Base-by-base conservation (phyloP, 257 asterid genomes). In the Henckelia pumila region DNA sequence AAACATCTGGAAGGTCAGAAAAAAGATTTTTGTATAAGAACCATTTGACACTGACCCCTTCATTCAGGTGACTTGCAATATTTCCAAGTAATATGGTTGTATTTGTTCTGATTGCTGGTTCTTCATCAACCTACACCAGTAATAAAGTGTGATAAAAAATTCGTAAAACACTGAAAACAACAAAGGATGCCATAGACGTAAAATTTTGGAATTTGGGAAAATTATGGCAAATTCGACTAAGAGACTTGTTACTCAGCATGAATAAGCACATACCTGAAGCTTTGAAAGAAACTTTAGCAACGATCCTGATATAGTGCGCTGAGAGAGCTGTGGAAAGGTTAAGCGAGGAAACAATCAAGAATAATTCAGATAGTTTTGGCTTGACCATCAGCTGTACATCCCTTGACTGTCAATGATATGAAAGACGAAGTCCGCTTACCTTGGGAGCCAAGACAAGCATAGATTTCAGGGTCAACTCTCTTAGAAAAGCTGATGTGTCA, bases 371-470 rank as follows among this genome's bases (percentile, higher is more conserved):
- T 37, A 53, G 24, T 33, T 62, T 37, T 62, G 47, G 71, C 62
- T 66, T 70, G 52, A 64, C 56, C 62, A 78, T 65, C 71, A 63
- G 59, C 37, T 40, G 61, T 29, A 56, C 53, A 67, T 70, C 66
- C 25, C 19, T 44, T 19, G 30, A 68, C 30, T 21, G 19, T 53
- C 50, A 73, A 75, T 68, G 25, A 66, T 28, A 28, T 40, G 57
- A 61, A 30, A 30, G 66, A 53, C 37, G 59, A 62, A 66, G 76
- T 52, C 61, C 49, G 28, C 67, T 73, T 70, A 91, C 99, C 96
- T 94, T 94, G 58, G 99, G 99, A 71, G 97, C 99, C 79, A 94
- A 85, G 74, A 91, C 86, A 70, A 94, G 95, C 97, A 94, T 94
- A 65, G 96, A 91, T 79, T 91, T 94, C 64, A 94, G 93, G 0